These are phyloP conservation scores for Elsinoe batatas DNA, from an alignment of 2,329 filamentous ascomycete genomes.

Conservation along the genomic window DNA sequence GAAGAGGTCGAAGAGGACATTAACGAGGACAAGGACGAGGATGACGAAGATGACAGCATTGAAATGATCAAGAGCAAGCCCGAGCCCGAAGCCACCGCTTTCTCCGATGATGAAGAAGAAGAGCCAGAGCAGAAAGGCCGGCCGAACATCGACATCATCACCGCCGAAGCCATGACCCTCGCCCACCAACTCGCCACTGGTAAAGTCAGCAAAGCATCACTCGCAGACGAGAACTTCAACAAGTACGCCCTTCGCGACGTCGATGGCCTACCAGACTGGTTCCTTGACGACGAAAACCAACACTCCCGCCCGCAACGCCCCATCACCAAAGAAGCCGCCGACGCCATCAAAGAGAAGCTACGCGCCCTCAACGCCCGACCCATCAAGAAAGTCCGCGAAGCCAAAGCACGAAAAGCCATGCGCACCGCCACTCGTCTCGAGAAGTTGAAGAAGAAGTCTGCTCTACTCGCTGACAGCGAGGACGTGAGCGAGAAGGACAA, in stretches of 20 bases:
- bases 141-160: conserved; percentile 91
- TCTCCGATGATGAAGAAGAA: conserved; percentile 44
- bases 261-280: conserved; percentile 94
- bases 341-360: conserved; percentile 88
- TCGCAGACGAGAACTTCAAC: conserved; percentile 89
- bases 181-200: conserved; percentile 86
- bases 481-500: conserved; percentile 95
- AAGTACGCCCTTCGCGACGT: conserved; percentile 82
- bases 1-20: conserved; percentile 25
- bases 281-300: conserved; percentile 78
- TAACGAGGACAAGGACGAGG: conserved; percentile 26
- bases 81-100: conserved; percentile 47
- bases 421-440: conserved; percentile 84
- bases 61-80: conserved; percentile 52
- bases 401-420: conserved; percentile 93
- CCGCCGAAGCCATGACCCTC: conserved; percentile 97
- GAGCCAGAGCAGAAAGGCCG: conserved; percentile 46
- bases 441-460: conserved; percentile 96
- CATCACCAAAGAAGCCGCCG: conserved; percentile 81
- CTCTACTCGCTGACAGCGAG: conserved; percentile 77
- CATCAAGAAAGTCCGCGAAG: conserved; percentile 98
- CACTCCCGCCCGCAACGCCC: conserved; percentile 81
- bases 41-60: conserved; percentile 43
- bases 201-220: conserved; percentile 65
- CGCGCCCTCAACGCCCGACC: conserved; percentile 88